Evolutionary conservation across 176 grass and related monocot species (phyloP), one percentile per base, ranked within the genome.

Genomic region (Rhynchospora breviuscula): DNA sequence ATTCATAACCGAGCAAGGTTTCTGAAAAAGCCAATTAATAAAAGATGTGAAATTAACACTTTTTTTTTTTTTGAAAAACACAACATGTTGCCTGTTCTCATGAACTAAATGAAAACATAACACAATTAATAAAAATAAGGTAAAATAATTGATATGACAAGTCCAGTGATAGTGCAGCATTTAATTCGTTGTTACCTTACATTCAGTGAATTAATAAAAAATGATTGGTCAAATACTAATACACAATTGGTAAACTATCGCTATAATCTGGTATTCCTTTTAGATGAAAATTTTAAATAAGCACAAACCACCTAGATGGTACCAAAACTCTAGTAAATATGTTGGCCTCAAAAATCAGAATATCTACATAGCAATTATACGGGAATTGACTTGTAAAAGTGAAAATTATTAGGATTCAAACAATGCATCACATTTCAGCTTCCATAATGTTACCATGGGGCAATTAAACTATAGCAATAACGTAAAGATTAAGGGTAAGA

Each of bases 261-360:
- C 21, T 53, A 53, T 11, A 53, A 46, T 52, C 11, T 40, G 11
- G 21, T 53, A 75, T 53, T 75, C 35, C 71, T 53, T 75, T 52
- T 19, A 23, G 21, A 53, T 75, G 19, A 77, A 77, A 77, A 17
- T 17, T 29, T 56, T 4, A 56, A 19, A 57, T 77, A 19, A 18
- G 73, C 25, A 57, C 73, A 77, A 54, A 77, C 56, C 6, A 77
- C 23, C 47, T 78, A 56, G 73, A 78, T 78, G 49, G 33, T 29
- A 78, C 47, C 10, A 57, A 78, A 56, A 25, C 13, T 17, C 23
- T 29, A 23, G 18, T 14, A 52, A 52, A 51, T 26, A 52, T 75
- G 11, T 75, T 53, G 47, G 17, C 26, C 18, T 26, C 13, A 13
- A 53, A 75, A 75, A 26, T 45, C n/a, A 14, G 11, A 23, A 51